Conservation (phyloP, 192 early-diverging fungal genomes). For the Entomortierella chlamydospora region DNA sequence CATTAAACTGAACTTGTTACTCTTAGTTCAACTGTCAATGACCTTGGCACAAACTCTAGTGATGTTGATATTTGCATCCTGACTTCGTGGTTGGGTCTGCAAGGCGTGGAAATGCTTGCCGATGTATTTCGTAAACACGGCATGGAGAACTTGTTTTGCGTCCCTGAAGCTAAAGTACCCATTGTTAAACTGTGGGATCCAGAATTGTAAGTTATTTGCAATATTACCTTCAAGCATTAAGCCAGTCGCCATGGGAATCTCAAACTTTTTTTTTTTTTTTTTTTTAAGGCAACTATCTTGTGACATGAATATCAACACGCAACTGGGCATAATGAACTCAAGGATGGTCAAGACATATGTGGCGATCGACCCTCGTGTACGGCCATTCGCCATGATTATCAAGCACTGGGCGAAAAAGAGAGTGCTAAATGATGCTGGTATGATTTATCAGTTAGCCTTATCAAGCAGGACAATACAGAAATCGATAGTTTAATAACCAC, state of each 20-base stretch:
- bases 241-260: not conserved
- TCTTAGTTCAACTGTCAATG: slow-evolving; percentile 86
- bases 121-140: slow-evolving; percentile 79
- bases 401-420: slow-evolving; percentile 93
- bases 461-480: no score
- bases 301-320: slow-evolving; percentile 96
- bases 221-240: not conserved
- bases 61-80: slow-evolving; percentile 95
- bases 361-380: slow-evolving; percentile 86
- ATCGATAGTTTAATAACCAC: no score
- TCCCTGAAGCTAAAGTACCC: slow-evolving; percentile 90
- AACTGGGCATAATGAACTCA: slow-evolving; percentile 91
- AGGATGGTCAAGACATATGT: slow-evolving; percentile 91
- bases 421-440: slow-evolving; percentile 90
- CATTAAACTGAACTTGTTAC: not conserved
- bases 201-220: slow-evolving; percentile 58
- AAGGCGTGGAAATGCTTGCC: slow-evolving; percentile 80
- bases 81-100: slow-evolving; percentile 87
- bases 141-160: slow-evolving; percentile 83
- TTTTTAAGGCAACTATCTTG: slow-evolving; percentile 75
- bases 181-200: slow-evolving; percentile 95
- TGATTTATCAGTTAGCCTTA: no score
- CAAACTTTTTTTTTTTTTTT: not conserved
- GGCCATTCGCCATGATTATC: slow-evolving; percentile 89
- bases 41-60: slow-evolving; percentile 82